A percentile compares a stretch with the other conserved stretches of the same genome.
phyloP scores from a whole-genome alignment of 768 basidiomycete genomes.

The Asterophora lycoperdoides region DNA sequence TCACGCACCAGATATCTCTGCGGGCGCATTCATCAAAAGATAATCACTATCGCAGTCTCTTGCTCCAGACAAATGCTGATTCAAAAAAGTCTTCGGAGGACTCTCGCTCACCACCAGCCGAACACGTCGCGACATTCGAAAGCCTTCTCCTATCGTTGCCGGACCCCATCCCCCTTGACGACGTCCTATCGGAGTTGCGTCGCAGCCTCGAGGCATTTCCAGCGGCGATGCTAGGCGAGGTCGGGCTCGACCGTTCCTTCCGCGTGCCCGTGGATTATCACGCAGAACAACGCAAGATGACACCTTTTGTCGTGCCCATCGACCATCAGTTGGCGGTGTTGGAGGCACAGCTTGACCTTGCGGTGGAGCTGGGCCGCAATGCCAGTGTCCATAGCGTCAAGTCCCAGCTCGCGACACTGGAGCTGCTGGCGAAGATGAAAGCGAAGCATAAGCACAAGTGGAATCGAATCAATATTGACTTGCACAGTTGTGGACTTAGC shows the following conservation, averaged over 20 bases:
- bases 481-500: constrained; percentile 89
- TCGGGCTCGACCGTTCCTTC: constrained; percentile 83
- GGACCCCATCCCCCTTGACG: constrained; percentile 57
- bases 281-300: constrained; percentile 50
- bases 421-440: constrained; percentile 58
- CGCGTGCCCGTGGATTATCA: constrained; percentile 62
- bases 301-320: constrained; percentile 75
- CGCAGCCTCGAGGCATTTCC: constrained; percentile 57
- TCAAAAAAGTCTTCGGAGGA: neutral
- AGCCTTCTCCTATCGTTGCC: constrained; percentile 64
- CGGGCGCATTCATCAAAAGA: constrained; percentile 45
- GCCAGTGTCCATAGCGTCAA: constrained; percentile 89
- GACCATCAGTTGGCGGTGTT: constrained; percentile 79
- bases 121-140: constrained; percentile 42
- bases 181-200: constrained; percentile 59
- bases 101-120: constrained; percentile 16
- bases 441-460: constrained; percentile 55
- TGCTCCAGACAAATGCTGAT: constrained; percentile 40
- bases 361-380: constrained; percentile 71
- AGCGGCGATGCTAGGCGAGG: constrained; percentile 84
- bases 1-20: constrained; percentile 70
- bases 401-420: constrained; percentile 61
- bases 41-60: constrained; percentile 71
- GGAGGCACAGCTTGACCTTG: constrained; percentile 81
- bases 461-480: constrained; percentile 70